Conservation (phyloP, 2,329 filamentous ascomycete species). For the Penicillium digitatum region DNA sequence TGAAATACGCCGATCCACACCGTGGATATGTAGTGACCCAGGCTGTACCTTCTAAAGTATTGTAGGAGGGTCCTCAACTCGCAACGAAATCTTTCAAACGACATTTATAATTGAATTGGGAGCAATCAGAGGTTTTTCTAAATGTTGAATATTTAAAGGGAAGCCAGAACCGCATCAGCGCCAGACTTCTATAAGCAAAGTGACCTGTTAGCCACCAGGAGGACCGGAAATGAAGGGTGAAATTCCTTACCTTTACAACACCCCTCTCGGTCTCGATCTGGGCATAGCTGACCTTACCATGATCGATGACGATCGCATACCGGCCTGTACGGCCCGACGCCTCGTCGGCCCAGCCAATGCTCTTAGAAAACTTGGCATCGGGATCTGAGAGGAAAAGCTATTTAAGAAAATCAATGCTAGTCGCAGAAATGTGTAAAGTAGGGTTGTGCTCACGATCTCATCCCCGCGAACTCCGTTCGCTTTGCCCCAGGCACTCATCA, state of each 20-base stretch:
- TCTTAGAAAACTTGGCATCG: slow-evolving; percentile 67
- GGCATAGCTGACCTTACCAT: slow-evolving; percentile 76
- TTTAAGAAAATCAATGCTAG: neutral
- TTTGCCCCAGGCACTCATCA: slow-evolving; percentile 86
- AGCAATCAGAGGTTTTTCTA: neutral
- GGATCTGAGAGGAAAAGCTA: slow-evolving; percentile 71
- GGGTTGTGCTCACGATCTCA: slow-evolving; percentile 48
- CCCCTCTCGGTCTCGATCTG: slow-evolving; percentile 59
- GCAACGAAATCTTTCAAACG: neutral
- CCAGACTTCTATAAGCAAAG: slow-evolving; percentile 28
- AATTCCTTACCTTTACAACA: slow-evolving; percentile 29
- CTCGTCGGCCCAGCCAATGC: slow-evolving; percentile 65
- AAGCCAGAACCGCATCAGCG: slow-evolving; percentile 33
- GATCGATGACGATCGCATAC: slow-evolving; percentile 74
- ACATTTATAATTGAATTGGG: neutral
- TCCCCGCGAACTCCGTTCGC: slow-evolving; percentile 72
- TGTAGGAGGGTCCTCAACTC: neutral
- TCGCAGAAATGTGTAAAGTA: neutral
- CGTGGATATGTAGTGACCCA: neutral
- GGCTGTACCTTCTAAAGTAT: neutral
- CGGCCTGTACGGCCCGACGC: slow-evolving; percentile 62
- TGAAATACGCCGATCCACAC: neutral
- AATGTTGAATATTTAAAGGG: slow-evolving; percentile 19
- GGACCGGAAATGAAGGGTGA: neutral
- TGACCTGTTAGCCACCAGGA: neutral